These are phyloP conservation scores for Porphyrellus sp. DNA, from an alignment of 1,284 basidiomycete genomes.

Conservation along the genomic window DNA sequence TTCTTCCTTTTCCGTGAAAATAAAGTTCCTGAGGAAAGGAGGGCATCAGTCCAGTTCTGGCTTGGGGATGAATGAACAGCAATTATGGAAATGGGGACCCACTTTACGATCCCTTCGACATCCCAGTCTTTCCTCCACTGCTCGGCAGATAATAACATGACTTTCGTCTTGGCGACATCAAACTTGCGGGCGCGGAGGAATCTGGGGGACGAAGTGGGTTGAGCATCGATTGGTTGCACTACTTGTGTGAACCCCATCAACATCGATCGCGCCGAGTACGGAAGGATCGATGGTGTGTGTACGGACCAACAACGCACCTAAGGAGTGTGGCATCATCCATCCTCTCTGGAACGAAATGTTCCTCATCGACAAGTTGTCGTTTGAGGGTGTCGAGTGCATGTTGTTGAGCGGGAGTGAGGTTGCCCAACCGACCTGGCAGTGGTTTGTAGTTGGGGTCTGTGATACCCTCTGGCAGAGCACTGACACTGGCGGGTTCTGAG, in stretches of 20 bases:
- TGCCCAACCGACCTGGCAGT: constrained; percentile 76
- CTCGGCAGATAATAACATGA: constrained; percentile 83
- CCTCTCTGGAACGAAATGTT: constrained; percentile 60
- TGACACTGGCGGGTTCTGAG: constrained; percentile 41
- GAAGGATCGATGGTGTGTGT: background rate
- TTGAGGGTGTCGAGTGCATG: constrained; percentile 72
- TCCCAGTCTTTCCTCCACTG: constrained; percentile 90
- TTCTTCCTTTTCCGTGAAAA: constrained; percentile 80
- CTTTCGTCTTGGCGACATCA: constrained; percentile 77
- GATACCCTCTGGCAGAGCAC: constrained; percentile 56
- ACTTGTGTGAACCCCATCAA: constrained; percentile 10
- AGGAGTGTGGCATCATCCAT: constrained; percentile 83
- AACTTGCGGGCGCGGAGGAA: constrained; percentile 95
- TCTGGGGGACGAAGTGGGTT: constrained; percentile 34
- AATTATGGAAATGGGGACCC: constrained; percentile 27
- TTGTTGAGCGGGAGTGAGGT: constrained; percentile 72
- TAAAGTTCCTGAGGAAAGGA: constrained; percentile 62
- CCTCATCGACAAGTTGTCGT: constrained; percentile 63
- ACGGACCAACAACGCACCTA: constrained; percentile 43
- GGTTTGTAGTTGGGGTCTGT: constrained; percentile 71
- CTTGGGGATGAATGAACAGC: background rate
- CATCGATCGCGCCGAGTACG: constrained; percentile 7
- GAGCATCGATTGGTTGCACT: background rate
- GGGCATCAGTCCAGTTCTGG: background rate
- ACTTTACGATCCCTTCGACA: constrained; percentile 87